These are phyloP conservation scores for Didymella pomorum DNA, from an alignment of 2,329 filamentous ascomycete genomes.

Conservation along the genomic window DNA sequence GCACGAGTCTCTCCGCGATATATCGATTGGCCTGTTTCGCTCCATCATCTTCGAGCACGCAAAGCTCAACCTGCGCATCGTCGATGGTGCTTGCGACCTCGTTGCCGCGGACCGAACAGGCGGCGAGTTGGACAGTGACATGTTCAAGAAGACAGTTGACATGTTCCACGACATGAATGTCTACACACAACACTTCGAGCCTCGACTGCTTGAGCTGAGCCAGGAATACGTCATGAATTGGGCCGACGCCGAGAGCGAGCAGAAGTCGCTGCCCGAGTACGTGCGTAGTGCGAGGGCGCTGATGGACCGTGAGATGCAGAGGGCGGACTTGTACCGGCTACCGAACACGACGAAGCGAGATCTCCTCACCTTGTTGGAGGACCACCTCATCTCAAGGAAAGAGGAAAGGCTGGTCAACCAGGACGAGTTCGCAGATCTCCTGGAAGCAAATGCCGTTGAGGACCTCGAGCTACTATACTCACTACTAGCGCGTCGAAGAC, in stretches of 20 bases:
- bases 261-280: conserved; percentile 74
- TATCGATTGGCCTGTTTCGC: conserved; percentile 79
- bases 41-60: conserved; percentile 64
- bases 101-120: conserved; percentile 73
- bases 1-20: conserved; percentile 80
- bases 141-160: conserved; percentile 76
- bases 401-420: conserved; percentile 65
- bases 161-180: conserved; percentile 87
- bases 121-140: conserved; percentile 65
- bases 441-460: conserved; percentile 73
- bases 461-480: conserved; percentile 80
- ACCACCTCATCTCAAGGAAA: conserved; percentile 73
- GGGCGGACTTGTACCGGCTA: conserved; percentile 82
- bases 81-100: conserved; percentile 79
- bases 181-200: conserved; percentile 83
- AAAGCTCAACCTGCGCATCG: conserved; percentile 61
- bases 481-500: conserved; percentile 74
- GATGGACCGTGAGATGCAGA: conserved; percentile 73
- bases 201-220: conserved; percentile 73
- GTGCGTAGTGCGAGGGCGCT: conserved; percentile 73
- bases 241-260: conserved; percentile 69
- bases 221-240: conserved; percentile 73
- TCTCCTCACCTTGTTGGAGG: conserved; percentile 76
- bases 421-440: conserved; percentile 73
- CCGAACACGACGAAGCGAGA: conserved; percentile 83